A percentile compares a stretch with the other conserved stretches of the same genome.
Evolutionary conservation across 148 eudicot species (phyloP).

Genomic region (Drosera capensis): DNA sequence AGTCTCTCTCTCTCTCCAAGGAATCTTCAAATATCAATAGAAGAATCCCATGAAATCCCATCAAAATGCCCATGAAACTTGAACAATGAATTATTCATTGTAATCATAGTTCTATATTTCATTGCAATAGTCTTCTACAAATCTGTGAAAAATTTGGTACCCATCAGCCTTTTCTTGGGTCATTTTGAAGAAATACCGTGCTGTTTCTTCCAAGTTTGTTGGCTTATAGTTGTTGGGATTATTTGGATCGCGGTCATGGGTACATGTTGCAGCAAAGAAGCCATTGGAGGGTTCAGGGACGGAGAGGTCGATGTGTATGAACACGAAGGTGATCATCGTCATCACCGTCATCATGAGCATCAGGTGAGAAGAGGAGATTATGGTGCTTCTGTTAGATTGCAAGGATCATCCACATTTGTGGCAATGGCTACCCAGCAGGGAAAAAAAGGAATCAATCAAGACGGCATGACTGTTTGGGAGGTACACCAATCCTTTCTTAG

Average conservation of each 20-base stretch:
- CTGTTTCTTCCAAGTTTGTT: background rate
- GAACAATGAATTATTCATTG: background rate
- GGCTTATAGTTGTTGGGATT: background rate
- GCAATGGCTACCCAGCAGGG: slow-evolving; percentile 68
- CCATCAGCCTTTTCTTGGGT: background rate
- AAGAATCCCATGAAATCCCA: too few relatives aligned
- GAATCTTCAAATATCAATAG: too few relatives aligned
- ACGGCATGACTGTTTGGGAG: slow-evolving; percentile 96
- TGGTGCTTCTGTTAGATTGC: slow-evolving; percentile 39
- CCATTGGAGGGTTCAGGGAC: slow-evolving; percentile 10
- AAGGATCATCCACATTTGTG: slow-evolving; percentile 40
- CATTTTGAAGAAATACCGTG: background rate
- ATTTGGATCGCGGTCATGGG: slow-evolving; percentile 33
- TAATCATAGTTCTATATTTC: background rate
- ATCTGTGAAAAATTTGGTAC: background rate
- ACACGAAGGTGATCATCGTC: too few relatives aligned
- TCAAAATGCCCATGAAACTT: background rate
- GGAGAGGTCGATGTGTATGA: slow-evolving; percentile 9
- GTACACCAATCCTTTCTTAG: slow-evolving; percentile 11
- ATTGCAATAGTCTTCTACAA: background rate
- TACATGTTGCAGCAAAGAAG: slow-evolving; percentile 54
- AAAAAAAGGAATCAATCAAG: slow-evolving; percentile 76
- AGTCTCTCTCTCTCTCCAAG: background rate
- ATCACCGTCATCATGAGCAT: slow-evolving; percentile 11
- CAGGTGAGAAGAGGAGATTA: slow-evolving; percentile 24